A percentile compares a stretch with the other conserved stretches of the same genome.
phyloP scores from a whole-genome alignment of 1,139 yeast genomes.

The Scheffersomyces titani region DNA sequence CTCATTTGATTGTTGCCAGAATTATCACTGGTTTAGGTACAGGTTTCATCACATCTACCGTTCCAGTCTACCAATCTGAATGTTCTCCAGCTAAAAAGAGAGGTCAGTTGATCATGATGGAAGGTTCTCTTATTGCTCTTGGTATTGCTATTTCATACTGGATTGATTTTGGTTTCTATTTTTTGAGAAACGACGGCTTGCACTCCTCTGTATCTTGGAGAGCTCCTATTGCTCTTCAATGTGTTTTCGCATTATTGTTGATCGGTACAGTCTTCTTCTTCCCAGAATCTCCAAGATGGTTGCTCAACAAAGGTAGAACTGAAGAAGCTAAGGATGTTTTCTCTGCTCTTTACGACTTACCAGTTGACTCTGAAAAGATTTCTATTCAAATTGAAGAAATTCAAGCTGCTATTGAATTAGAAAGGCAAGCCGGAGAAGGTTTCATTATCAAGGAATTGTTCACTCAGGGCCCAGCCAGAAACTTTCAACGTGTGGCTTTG shows the following conservation, averaged over 20 bases:
- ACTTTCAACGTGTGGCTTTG: slow-evolving; percentile 48
- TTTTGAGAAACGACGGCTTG: slow-evolving; percentile 17
- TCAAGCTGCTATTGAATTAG: slow-evolving; percentile 28
- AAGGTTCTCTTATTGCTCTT: slow-evolving; percentile 38
- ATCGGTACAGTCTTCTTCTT: slow-evolving; percentile 13
- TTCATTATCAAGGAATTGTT: slow-evolving; percentile 28
- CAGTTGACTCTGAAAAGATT: slow-evolving; percentile 25
- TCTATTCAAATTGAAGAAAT: slow-evolving; percentile 34
- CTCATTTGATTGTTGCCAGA: slow-evolving; percentile 42
- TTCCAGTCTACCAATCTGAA: slow-evolving; percentile 43
- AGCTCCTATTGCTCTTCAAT: slow-evolving; percentile 50
- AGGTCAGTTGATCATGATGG: slow-evolving; percentile 36
- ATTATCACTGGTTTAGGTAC: slow-evolving; percentile 47
- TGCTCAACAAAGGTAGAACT: slow-evolving; percentile 31
- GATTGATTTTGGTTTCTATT: slow-evolving; percentile 48
- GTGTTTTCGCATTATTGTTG: slow-evolving; percentile 33
- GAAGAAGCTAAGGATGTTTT: slow-evolving; percentile 53
- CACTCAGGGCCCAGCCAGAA: slow-evolving; percentile 41
- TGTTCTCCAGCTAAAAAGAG: slow-evolving; percentile 35
- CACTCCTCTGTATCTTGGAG: slow-evolving; percentile 31
- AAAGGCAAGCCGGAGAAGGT: slow-evolving; percentile 19
- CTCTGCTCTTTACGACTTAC: slow-evolving; percentile 42
- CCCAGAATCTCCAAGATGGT: slow-evolving; percentile 26
- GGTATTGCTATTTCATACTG: slow-evolving; percentile 46
- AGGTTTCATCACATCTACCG: slow-evolving; percentile 37